Base-by-base conservation (phyloP, 139 green algal genomes). In the Medakamo hakoo region DNA sequence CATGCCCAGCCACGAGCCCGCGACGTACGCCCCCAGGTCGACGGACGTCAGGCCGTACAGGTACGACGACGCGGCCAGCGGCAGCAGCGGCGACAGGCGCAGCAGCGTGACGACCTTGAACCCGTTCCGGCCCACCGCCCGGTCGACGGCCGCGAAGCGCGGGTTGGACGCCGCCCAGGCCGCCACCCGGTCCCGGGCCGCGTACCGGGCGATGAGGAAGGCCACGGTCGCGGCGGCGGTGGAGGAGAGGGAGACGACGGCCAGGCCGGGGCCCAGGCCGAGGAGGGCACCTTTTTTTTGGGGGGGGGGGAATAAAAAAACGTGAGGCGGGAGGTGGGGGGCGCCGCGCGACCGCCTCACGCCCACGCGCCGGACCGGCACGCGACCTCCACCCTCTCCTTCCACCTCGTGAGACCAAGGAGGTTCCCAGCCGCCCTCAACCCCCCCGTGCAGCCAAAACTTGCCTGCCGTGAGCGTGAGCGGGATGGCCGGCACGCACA, bases 151-250 rank as follows among this genome's bases (percentile, higher is more conserved):
- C 2, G 75, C 76, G 63, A 94, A 90, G 27, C 84, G 74, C 20
- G 75, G 70, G 65, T 86, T 86, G 22, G 71, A 66, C 19, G 18
- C 30, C 20, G 49, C 49, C 22, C 19, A n/a, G 69, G 65, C 63
- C 52, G 68, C 18, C 49, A 93, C 85, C 70, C 74, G 81, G 67
- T 97, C 89, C 0, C 92, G 66, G 3, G 83, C 82, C 21, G 85
- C 67, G 66, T 96, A 97, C 19, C 92, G 77, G 9, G 92, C 80
- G 20, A 98, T 96, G 25, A 96, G 76, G 70, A 97, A 98, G 1
- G 90, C 72, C 4, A 83, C 79, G 4, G 83, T 85, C 4, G 85
- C 86, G 3, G 90, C 91, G 0, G 80, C 23, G 1, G 88, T 94
- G 1, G 78, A 72, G 4, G 81, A 74, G 4, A 86, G n/a, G 2